Evolutionary conservation across 441 rosid species (phyloP).

Genomic region (Adansonia rubrostipa): DNA sequence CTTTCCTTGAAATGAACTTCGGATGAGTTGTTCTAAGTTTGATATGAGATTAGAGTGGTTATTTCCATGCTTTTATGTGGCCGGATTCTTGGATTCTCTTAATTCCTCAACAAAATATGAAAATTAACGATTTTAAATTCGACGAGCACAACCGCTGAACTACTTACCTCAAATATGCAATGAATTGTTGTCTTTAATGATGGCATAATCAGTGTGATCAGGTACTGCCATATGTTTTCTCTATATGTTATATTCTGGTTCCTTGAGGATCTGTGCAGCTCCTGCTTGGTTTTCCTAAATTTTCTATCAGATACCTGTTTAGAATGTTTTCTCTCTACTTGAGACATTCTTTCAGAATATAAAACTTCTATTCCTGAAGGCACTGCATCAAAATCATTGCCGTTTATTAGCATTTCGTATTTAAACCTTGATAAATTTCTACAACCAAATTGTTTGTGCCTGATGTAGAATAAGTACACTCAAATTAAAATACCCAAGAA

Average conservation of each 20-base stretch:
- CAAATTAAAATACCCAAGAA: slow-evolving; percentile 4
- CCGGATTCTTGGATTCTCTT: background rate
- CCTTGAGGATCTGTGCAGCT: slow-evolving; percentile 18
- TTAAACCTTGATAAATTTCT: background rate
- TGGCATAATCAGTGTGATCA: background rate
- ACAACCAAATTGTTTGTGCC: background rate
- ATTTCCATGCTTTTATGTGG: background rate
- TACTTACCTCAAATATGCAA: background rate
- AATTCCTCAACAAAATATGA: background rate
- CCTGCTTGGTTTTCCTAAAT: background rate
- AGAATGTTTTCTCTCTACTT: slow-evolving; percentile 3
- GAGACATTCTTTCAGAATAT: background rate
- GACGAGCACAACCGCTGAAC: background rate
- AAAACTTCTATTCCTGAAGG: background rate
- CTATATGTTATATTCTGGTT: background rate
- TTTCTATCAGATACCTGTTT: slow-evolving; percentile 11
- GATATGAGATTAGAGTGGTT: slow-evolving; percentile 3
- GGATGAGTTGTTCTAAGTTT: background rate
- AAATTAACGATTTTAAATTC: background rate
- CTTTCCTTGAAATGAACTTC: background rate
- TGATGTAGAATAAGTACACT: slow-evolving; percentile 10
- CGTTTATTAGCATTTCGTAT: background rate
- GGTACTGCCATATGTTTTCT: background rate
- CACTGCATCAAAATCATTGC: background rate
- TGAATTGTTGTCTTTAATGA: background rate